phyloP scores from a whole-genome alignment of 208 protist species.

The Novymonas esmeraldas region DNA sequence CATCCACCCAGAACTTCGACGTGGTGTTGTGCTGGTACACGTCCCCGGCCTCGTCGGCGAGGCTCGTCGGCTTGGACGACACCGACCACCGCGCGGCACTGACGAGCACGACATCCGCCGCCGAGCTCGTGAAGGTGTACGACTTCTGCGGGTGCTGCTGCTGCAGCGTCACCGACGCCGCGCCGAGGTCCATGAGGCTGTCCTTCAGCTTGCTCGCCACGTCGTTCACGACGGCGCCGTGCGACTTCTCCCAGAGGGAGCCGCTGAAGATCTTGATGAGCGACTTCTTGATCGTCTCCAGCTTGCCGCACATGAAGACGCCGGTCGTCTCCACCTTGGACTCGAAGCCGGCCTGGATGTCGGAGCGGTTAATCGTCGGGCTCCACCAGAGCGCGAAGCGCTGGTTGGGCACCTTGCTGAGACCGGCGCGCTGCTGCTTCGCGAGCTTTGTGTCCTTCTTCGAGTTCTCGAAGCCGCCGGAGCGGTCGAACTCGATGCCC shows the following conservation, averaged over 20 bases:
- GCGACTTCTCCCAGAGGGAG: constrained; percentile 99
- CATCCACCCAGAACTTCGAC: constrained; percentile 99
- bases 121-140: constrained; percentile 92
- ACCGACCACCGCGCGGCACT: constrained; percentile 97
- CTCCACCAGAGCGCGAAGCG: constrained; percentile 99
- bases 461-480: constrained; percentile 98
- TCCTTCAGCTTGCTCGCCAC: constrained; percentile 97
- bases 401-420: constrained; percentile 99
- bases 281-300: constrained; percentile 99
- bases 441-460: constrained; percentile 99
- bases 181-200: constrained; percentile 99
- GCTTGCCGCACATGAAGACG: constrained; percentile 99
- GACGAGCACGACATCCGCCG: constrained; percentile 96
- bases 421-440: constrained; percentile 99
- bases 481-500: constrained; percentile 99
- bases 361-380: constrained; percentile 99
- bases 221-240: constrained; percentile 99
- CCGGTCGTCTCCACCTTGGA: constrained; percentile 99
- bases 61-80: constrained; percentile 84
- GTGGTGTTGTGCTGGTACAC: constrained; percentile 78
- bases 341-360: constrained; percentile 99
- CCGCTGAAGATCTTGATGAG: constrained; percentile 99
- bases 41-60: constrained; percentile 83
- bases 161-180: constrained; percentile 98
- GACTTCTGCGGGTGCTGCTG: constrained; percentile 96